These are phyloP conservation scores for Hanseniaspora singularis DNA, from an alignment of 805 yeast species.

Conservation along the genomic window DNA sequence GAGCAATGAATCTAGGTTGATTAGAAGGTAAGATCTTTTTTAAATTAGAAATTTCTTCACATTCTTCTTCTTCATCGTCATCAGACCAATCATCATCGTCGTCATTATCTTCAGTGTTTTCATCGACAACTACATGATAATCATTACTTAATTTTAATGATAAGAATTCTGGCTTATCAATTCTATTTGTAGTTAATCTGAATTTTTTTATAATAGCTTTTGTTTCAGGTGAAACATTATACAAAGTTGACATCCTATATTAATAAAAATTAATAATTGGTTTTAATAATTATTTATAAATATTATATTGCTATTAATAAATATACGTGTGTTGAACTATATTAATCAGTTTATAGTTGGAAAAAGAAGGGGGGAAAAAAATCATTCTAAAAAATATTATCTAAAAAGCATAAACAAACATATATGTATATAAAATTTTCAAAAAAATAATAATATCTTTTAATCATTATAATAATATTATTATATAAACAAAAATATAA, in stretches of 20 bases:
- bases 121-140: constrained; percentile 29
- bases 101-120: constrained; percentile 43
- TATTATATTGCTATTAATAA: no score
- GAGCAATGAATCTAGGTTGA: constrained; percentile 59
- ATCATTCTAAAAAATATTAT: no score
- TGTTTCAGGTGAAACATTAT: constrained; percentile 53
- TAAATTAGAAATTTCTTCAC: constrained; percentile 43
- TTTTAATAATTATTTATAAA: not conserved
- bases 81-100: constrained; percentile 40
- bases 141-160: constrained; percentile 31
- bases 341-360: no score
- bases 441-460: not conserved
- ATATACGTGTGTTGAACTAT: no score
- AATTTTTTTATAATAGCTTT: constrained; percentile 52
- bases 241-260: constrained; percentile 36
- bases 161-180: constrained; percentile 47
- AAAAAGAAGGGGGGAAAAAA: no score
- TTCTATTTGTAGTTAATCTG: constrained; percentile 58
- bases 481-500: no score
- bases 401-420: no score
- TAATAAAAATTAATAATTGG: not conserved
- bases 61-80: constrained; percentile 35
- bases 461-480: no score
- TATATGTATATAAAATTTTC: no score
- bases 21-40: constrained; percentile 72